These are phyloP conservation scores for Corynascus novoguineensis DNA, from an alignment of 495 filamentous ascomycete species.

Conservation along the genomic window DNA sequence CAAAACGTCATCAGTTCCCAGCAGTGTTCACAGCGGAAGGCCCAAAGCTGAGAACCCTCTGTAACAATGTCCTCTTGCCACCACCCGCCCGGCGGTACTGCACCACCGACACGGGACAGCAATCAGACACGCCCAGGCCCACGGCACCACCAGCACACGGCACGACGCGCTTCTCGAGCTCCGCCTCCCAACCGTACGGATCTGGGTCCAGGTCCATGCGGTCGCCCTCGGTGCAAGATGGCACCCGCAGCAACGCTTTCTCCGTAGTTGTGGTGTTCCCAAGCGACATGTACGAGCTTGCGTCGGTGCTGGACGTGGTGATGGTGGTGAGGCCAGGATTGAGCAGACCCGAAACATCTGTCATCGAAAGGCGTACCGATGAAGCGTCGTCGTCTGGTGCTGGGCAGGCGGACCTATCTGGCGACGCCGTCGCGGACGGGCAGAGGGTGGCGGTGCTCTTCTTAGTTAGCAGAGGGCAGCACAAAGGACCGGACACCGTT, in stretches of 20 bases:
- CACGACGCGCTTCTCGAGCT: constrained; percentile 26
- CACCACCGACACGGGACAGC: constrained; percentile 13
- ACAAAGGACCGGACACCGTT: background rate
- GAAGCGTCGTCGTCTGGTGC: background rate
- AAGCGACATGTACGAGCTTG: constrained; percentile 20
- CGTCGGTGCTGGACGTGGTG: constrained; percentile 4
- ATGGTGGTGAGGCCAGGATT: constrained; percentile 1
- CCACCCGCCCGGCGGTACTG: constrained; percentile 29
- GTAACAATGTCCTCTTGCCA: constrained; percentile 36
- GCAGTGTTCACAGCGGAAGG: background rate
- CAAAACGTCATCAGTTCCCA: background rate
- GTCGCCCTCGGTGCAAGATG: constrained; percentile 7
- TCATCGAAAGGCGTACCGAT: constrained; percentile 9
- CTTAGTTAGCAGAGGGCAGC: background rate
- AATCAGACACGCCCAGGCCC: background rate
- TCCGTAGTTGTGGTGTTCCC: constrained; percentile 13
- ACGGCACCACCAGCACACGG: background rate
- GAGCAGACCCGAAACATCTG: constrained; percentile 15
- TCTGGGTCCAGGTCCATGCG: constrained; percentile 25
- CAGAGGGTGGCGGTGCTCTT: background rate
- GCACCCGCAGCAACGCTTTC: background rate
- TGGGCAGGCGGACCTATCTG: background rate
- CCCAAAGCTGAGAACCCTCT: constrained; percentile 38
- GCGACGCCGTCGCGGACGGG: too few relatives aligned
- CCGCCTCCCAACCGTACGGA: constrained; percentile 47